phyloP scores from a whole-genome alignment of 768 basidiomycete species.

The Omphalotus guepiniiformis region DNA sequence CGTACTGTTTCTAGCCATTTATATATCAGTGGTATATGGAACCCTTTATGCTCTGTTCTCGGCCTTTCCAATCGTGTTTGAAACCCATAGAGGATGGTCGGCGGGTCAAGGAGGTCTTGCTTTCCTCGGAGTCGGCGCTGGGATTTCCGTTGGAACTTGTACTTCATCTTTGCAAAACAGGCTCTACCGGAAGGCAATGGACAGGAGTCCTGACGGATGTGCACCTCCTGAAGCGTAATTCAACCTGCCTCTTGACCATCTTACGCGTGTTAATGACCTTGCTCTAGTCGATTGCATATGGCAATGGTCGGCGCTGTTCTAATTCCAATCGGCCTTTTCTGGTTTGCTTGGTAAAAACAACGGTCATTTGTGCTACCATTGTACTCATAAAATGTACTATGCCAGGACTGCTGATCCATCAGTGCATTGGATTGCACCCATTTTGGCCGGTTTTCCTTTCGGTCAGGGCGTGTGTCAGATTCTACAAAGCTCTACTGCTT shows the following conservation, averaged over 20 bases:
- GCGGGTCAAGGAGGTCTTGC: slow-evolving; percentile 56
- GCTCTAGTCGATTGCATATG: slow-evolving; percentile 50
- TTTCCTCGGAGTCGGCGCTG: slow-evolving; percentile 61
- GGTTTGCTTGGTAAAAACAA: slow-evolving; percentile 67
- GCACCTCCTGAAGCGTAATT: slow-evolving; percentile 61
- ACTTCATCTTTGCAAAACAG: slow-evolving; percentile 52
- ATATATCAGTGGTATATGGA: slow-evolving; percentile 58
- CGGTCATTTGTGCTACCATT: no score
- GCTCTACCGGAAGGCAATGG: slow-evolving; percentile 48
- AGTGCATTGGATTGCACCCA: slow-evolving; percentile 64
- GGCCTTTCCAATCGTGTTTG: slow-evolving; percentile 38
- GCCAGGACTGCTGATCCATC: slow-evolving; percentile 45
- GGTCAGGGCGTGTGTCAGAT: slow-evolving; percentile 41
- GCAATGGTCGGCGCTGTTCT: slow-evolving; percentile 55
- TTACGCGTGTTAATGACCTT: background rate
- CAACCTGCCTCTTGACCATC: background rate
- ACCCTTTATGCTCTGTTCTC: slow-evolving; percentile 63
- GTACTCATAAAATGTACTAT: background rate
- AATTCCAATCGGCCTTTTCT: slow-evolving; percentile 8
- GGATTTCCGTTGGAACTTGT: slow-evolving; percentile 45
- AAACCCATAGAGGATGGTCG: slow-evolving; percentile 15
- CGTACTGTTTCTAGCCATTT: slow-evolving; percentile 52
- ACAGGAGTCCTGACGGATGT: slow-evolving; percentile 39
- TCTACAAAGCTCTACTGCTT: slow-evolving; percentile 60
- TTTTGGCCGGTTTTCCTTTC: slow-evolving; percentile 64